Evolutionary conservation across 768 basidiomycete genomes (phyloP), one percentile per base, ranked within the genome.

Genomic region (Asterophora parasitica): DNA sequence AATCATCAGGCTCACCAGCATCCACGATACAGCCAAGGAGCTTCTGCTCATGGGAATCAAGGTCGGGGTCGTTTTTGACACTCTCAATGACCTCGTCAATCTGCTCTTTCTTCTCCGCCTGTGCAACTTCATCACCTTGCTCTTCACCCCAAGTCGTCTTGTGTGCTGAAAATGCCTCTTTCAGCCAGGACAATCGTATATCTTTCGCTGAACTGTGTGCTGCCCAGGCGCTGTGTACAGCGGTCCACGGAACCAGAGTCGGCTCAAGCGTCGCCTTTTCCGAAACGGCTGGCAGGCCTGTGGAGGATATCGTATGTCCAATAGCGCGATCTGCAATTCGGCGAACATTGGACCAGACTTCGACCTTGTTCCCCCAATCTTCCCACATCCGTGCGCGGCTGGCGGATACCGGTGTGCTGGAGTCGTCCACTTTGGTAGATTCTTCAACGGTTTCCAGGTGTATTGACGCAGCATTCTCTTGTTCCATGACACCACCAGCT

Each of bases 1-100:
- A 36, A 27, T 17, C 31, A 10, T 13, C 32, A 4, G 1, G 7
- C 76, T 61, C 63, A 83, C 85, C 73, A 27, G 89, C 65, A 65
- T 97, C 85, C 17, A 97, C 88, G 50, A 97, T 94, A 55, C 89
- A 94, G 3, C 83, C 71, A 40, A 97, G 61, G 36, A 97, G 65
- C 42, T 85, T 72, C 54, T 85, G 80, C 66, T 96, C 92, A 54
- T 96, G 84, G n/a, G 67, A 59, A 48, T 90, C 88, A 36, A 96
- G 74, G 17, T 86, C 80, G 46, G 77, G 72, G 52, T 92, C 86
- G 49, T 79, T 83, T 63, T 78, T 89, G 44, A 97, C 57, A 32
- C 72, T 73, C 58, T 92, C 90, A 17, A 94, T 75, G 8, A 92
- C 76, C 51, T 88, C 82, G 60, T 93, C 88, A 12, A 69, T 55